Base-by-base conservation (phyloP, 169 alveolate species). In the Eimeria praecox region DNA sequence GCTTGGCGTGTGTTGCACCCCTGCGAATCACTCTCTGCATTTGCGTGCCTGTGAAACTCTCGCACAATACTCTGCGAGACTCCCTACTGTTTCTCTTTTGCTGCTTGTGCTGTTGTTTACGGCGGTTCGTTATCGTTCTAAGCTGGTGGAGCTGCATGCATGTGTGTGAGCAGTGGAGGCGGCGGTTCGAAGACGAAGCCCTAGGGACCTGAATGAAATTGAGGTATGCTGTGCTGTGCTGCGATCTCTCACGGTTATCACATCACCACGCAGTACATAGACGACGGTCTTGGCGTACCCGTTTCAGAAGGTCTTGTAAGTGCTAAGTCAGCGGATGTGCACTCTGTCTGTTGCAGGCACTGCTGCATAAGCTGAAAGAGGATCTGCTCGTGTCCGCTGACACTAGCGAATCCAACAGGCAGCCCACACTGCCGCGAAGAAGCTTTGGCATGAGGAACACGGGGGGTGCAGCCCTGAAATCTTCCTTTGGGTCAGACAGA, bases 361-460 rank as follows among this genome's bases (percentile, higher is more conserved):
- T 86, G 54, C 80, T 86, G 92, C 92, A 86, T 38, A 33, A 38
- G 62, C 92, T 86, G 80, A 86, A 86, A 33, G 54, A 54, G 92
- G 92, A 33, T 33, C 49, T 86, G n/a, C 35, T 59, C 30, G 27
- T 30, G 44, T 49, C 92, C 33, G 80, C 78, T 30, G 30, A 42
- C 9, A 12, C 40, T 22, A 44, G 38, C 42, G 87, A 77, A 10
- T 62, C 5, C 42, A n/a, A 12, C 54, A 77, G 18, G 10, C 64
- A 40, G 54, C 46, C 59, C 2, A 8, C 35, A 5, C 14, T 38
- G 10, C 87, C 38, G 38, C 54, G 42, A 20, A n/a, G 87, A 27
- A 12, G 42, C 64, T 44, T 46, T 27, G 40, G 30, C 38, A 44
- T 77, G 54, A 77, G 38, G 42, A 20, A 42, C 40, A 8, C 24